Conservation (phyloP, 192 early-diverging fungal genomes). For the Powellomyces hirtus region DNA sequence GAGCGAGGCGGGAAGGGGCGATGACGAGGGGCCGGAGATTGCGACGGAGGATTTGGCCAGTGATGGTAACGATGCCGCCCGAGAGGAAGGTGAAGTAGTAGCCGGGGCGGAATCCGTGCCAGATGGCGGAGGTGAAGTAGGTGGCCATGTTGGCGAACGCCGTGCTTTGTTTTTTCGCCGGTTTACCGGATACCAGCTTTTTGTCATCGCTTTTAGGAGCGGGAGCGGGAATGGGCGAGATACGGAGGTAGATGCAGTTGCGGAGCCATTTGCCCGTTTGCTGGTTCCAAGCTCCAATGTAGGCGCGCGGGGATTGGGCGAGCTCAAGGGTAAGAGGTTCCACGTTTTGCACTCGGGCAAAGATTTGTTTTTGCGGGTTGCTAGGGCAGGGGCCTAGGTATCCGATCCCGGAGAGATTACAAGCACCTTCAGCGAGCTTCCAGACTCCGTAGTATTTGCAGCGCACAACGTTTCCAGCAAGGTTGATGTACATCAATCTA, state of each 20-base stretch:
- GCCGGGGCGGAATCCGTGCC: conserved; percentile 83
- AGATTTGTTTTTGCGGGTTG: conserved; percentile 45
- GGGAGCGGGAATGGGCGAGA: conserved; percentile 29
- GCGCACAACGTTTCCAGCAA: conserved; percentile 32
- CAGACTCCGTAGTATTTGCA: conserved; percentile 59
- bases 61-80: conserved; percentile 18
- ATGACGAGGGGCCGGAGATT: conserved; percentile 26
- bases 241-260: conserved; percentile 74
- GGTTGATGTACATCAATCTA: conserved; percentile 29
- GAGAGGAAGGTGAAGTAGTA: conserved; percentile 39
- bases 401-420: conserved; percentile 76
- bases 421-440: conserved; percentile 87
- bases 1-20: background rate
- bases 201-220: conserved; percentile 11
- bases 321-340: conserved; percentile 61
- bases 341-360: conserved; percentile 77
- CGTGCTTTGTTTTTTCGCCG: conserved; percentile 18
- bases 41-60: conserved; percentile 17
- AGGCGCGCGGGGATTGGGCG: conserved; percentile 51
- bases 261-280: conserved; percentile 84
- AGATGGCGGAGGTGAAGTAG: conserved; percentile 79
- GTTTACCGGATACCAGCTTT: conserved; percentile 26
- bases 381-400: conserved; percentile 66
- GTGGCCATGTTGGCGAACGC: conserved; percentile 57
- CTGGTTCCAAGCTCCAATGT: conserved; percentile 79